Evolutionary conservation across 345 rosid genomes (phyloP).

Genomic region (Reutealis trisperma): DNA sequence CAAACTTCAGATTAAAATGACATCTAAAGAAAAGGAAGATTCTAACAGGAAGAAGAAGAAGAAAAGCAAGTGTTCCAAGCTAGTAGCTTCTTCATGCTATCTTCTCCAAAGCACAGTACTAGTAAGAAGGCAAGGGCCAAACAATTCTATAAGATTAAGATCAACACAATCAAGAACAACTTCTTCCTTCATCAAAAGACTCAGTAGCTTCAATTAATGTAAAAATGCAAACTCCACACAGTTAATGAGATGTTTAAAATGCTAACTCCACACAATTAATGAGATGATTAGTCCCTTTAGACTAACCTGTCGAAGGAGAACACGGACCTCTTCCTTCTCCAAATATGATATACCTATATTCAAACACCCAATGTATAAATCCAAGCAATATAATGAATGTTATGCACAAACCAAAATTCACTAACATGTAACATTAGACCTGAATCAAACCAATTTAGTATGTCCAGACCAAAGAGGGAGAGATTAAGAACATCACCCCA

Average conservation of each 20-base stretch:
- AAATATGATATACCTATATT: conserved; percentile 73
- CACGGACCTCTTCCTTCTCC: conserved; percentile 95
- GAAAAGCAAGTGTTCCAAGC: not conserved
- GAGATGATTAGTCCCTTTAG: conserved; percentile 13
- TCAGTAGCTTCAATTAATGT: not conserved
- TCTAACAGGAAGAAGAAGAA: not conserved
- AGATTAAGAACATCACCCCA: not conserved
- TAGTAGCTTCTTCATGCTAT: not conserved
- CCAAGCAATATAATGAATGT: conserved; percentile 15
- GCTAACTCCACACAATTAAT: not conserved
- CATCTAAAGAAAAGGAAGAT: not conserved
- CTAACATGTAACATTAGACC: not conserved
- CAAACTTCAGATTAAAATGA: not conserved
- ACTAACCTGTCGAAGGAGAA: conserved; percentile 82
- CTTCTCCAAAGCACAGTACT: not conserved
- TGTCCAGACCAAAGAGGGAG: conserved; percentile 1
- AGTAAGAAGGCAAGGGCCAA: not conserved
- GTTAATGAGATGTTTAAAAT: too few relatives aligned
- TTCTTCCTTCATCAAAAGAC: not conserved
- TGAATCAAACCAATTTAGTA: not conserved
- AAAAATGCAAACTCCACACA: not conserved
- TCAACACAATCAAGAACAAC: not conserved
- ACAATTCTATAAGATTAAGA: not conserved
- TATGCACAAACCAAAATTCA: conserved; percentile 13
- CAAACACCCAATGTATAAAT: conserved; percentile 10